A percentile compares a stretch with the other conserved stretches of the same genome.
These are phyloP conservation scores for Plasmodiophora brassicae DNA, from an alignment of 208 protist genomes.

Conservation along the genomic window DNA sequence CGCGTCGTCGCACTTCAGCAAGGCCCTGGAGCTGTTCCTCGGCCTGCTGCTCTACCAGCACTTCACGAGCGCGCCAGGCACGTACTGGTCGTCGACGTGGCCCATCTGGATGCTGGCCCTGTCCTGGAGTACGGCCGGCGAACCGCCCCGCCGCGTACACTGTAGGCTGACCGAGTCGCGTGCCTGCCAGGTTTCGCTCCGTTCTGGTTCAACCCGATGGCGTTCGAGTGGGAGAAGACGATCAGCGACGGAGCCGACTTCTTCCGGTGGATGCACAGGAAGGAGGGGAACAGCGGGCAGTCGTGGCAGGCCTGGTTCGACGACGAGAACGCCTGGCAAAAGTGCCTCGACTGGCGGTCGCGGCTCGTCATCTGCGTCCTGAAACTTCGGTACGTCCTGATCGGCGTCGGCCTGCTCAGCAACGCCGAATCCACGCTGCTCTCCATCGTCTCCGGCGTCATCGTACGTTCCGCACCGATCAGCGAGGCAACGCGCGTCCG, in stretches of 20 bases:
- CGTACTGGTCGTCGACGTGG: neutral
- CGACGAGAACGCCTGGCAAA: neutral
- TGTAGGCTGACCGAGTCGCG: neutral
- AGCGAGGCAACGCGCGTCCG: neutral
- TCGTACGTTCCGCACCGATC: conserved; percentile 14
- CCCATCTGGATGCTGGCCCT: neutral
- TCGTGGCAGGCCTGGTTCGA: conserved; percentile 22
- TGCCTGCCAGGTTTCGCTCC: conserved; percentile 43
- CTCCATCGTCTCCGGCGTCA: neutral
- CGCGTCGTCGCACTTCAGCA: conserved; percentile 45
- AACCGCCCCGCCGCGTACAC: too few relatives aligned
- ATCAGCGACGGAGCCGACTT: neutral
- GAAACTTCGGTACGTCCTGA: neutral
- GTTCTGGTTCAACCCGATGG: conserved; percentile 54
- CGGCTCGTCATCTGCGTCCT: neutral
- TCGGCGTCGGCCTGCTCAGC: neutral
- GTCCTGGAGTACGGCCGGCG: neutral
- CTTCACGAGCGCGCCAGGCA: neutral
- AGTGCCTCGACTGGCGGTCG: neutral
- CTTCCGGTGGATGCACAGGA: conserved; percentile 7
- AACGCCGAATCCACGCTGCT: neutral
- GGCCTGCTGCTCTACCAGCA: conserved; percentile 22
- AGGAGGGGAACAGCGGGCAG: neutral
- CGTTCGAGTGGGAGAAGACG: conserved; percentile 42
- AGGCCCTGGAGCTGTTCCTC: conserved; percentile 44